Percentiles rank a stretch among this genome's conserved stretches.
Conservation (phyloP, 371 early-diverging fungal genomes). For the Mortierella sp. region DNA sequence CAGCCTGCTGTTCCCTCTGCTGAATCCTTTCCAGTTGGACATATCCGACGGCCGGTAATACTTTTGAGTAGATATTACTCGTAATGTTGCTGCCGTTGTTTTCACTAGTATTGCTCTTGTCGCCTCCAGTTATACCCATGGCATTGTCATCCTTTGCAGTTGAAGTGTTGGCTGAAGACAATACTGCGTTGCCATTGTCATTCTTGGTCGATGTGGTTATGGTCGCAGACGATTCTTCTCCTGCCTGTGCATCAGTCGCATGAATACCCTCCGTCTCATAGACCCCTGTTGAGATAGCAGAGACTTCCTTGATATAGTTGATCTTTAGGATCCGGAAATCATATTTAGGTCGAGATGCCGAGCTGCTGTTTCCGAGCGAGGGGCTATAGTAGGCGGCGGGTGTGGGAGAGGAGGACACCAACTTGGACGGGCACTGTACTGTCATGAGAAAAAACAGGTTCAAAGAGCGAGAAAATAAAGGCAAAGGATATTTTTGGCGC, state of each 20-base stretch:
- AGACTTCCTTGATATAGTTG: constrained; percentile 69
- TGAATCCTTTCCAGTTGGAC: constrained; percentile 70
- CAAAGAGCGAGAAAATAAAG: neutral
- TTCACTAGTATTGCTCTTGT: constrained; percentile 7
- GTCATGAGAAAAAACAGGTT: neutral
- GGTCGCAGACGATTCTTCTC: neutral
- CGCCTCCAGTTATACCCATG: too few species aligned
- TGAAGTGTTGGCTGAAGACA: neutral
- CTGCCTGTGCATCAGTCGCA: neutral
- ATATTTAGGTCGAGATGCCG: constrained; percentile 29
- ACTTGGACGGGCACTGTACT: constrained; percentile 51
- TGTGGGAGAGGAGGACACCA: constrained; percentile 15
- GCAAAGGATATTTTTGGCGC: constrained; percentile 4
- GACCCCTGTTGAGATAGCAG: constrained; percentile 32
- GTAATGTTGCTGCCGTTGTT: constrained; percentile 7
- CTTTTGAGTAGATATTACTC: constrained; percentile 40
- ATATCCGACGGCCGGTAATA: constrained; percentile 52
- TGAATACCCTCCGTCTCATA: neutral
- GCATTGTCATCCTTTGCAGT: too few species aligned
- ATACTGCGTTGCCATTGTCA: constrained; percentile 10
- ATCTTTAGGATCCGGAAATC: constrained; percentile 71
- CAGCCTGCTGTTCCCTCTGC: constrained; percentile 70
- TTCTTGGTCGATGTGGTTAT: neutral
- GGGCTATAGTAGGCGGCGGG: constrained; percentile 45
- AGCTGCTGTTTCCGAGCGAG: constrained; percentile 27